Base-by-base conservation (phyloP, 805 yeast species). In the Saccharomycopsis fodiens region DNA sequence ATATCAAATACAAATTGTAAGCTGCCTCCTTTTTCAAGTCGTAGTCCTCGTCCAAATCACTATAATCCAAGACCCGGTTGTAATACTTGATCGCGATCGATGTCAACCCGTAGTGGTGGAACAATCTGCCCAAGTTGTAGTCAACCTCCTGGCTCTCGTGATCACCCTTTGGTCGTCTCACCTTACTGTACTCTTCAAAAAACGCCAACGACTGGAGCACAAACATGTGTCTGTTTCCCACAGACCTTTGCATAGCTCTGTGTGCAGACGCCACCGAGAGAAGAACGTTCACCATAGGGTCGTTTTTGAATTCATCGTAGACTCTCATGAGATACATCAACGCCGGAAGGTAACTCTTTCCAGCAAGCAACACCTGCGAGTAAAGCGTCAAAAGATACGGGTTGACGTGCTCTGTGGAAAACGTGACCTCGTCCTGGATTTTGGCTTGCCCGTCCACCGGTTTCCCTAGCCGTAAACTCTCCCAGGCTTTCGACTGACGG, bases 401-500 rank as follows among this genome's bases (percentile, higher is more conserved):
- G 47, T 75, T 69, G 2, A 35, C 17, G 12, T 40, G 25, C 2
- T 59, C 44, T 0, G 55, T 52, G 41, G 67, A 69, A 13, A 46
- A 50, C 5, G 47, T 42, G 27, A 25, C 22, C 30, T 45, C 47
- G 6, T 23, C 19, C 15, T 16, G 61, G 10, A 86, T 72, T 3
- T 80, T 80, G 0, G 96, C 93, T 70, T 85, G 86, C 1, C 97
- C 97, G 2, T 76, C 65, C 16, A 87, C 76, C 10, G 70, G 69
- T 36, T 71, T 73, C 7, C 66, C 68, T 42, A 61, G 58, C 25
- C 78, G 71, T 13, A 82, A 57, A 2, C 93, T 76, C 59, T 93
- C 98, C 59, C 76, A 79, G 0, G 96, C 94, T 59, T 91, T 93
- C 52, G 91, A 69, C 55, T 89, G 97, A 54, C 98, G 77, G 50